Conservation (phyloP, 805 yeast genomes). For the Wickerhamiella bombiphila region DNA sequence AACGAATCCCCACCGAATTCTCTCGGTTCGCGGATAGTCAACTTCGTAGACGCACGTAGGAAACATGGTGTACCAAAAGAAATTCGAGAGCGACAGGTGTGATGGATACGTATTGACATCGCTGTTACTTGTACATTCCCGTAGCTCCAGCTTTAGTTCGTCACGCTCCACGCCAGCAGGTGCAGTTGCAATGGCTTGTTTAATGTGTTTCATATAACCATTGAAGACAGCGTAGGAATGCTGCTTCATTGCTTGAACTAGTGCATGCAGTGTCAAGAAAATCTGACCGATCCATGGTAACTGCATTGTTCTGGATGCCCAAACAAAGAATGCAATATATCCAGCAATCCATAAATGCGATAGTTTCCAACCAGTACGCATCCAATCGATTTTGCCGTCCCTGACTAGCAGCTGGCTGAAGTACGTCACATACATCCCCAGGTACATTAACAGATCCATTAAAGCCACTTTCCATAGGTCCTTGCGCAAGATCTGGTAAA, state of each 20-base stretch:
- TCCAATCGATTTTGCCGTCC: constrained; percentile 41
- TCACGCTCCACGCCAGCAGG: constrained; percentile 2
- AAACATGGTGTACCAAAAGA: constrained; percentile 66
- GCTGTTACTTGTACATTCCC: not conserved
- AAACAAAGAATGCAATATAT: constrained; percentile 39
- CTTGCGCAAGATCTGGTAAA: constrained; percentile 41
- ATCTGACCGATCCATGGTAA: constrained; percentile 88
- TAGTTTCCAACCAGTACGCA: constrained; percentile 43
- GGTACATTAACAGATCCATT: constrained; percentile 64
- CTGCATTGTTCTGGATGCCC: constrained; percentile 38
- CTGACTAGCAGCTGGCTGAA: constrained; percentile 43
- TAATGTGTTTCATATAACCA: constrained; percentile 50
- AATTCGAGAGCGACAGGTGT: constrained; percentile 52
- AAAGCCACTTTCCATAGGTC: constrained; percentile 56
- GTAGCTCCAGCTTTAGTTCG: not conserved
- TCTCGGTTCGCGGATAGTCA: constrained; percentile 61
- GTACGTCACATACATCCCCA: constrained; percentile 46
- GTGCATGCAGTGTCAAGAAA: constrained; percentile 66
- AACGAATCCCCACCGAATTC: constrained; percentile 56
- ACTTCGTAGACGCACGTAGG: constrained; percentile 67
- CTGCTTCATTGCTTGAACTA: constrained; percentile 86
- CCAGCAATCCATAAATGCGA: constrained; percentile 43
- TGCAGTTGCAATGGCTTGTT: constrained; percentile 6
- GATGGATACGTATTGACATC: constrained; percentile 44
- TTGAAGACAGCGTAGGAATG: constrained; percentile 87